Conservation (phyloP, 768 basidiomycete species). For the Roridomyces roridus region DNA sequence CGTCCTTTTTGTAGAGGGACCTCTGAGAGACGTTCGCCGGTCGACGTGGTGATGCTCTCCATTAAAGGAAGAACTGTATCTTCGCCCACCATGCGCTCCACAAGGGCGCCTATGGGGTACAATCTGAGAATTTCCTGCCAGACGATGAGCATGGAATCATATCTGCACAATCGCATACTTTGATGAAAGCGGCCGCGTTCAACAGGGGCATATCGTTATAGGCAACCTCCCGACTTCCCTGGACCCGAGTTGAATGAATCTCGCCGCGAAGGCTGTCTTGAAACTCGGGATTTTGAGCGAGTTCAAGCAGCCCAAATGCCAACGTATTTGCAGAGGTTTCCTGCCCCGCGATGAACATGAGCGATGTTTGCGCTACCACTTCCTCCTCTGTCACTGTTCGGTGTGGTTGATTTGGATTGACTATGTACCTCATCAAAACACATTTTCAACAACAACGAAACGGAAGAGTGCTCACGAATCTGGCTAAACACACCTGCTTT, state of each 20-base stretch:
- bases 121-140: conserved; percentile 17
- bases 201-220: conserved; percentile 14
- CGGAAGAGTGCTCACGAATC: not conserved
- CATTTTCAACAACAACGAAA: too few species aligned
- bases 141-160: not conserved
- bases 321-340: conserved; percentile 20
- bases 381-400: conserved; percentile 10
- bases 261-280: conserved; percentile 13
- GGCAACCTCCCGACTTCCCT: not conserved
- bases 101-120: not conserved
- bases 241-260: not conserved
- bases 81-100: conserved; percentile 1
- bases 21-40: not conserved
- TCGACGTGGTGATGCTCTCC: not conserved
- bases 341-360: conserved; percentile 13
- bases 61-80: conserved; percentile 7
- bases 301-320: conserved; percentile 10
- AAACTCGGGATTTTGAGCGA: conserved; percentile 10
- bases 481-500: not conserved
- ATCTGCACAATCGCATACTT: too few species aligned
- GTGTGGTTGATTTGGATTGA: not conserved
- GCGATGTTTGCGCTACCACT: conserved; percentile 4
- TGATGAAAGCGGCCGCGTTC: conserved; percentile 26
- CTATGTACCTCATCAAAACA: not conserved
- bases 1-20: conserved; percentile 16